phyloP scores from a whole-genome alignment of 2,329 filamentous ascomycete species.

The Botryosphaeria dothidea region DNA sequence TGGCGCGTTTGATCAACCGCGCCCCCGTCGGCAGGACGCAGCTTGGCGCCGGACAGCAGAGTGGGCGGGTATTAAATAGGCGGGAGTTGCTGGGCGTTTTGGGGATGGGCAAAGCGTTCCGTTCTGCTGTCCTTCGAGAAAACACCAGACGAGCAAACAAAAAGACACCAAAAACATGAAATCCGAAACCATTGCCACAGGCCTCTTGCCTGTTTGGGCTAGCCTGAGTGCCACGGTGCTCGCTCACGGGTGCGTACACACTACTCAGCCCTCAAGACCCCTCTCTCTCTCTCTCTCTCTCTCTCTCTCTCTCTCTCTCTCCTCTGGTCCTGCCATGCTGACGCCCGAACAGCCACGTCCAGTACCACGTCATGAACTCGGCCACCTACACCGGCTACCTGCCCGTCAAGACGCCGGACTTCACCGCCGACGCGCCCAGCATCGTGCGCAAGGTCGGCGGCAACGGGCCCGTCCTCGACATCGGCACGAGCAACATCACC shows the following conservation, averaged over 20 bases:
- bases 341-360: neutral
- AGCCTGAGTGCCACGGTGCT: neutral
- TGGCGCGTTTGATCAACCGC: slow-evolving; percentile 13
- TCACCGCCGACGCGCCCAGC: slow-evolving; percentile 11
- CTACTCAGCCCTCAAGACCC: neutral
- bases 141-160: neutral
- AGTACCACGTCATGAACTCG: slow-evolving; percentile 15
- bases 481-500: neutral
- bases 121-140: neutral
- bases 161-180: neutral
- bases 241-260: slow-evolving; percentile 1
- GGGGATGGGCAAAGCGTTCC: no score
- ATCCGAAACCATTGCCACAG: neutral
- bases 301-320: no score
- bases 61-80: neutral
- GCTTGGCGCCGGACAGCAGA: neutral
- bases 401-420: slow-evolving; percentile 1
- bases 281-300: no score
- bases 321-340: no score
- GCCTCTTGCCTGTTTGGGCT: slow-evolving; percentile 7
- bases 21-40: neutral
- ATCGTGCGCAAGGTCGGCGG: slow-evolving; percentile 8
- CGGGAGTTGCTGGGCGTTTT: neutral
- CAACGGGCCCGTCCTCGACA: slow-evolving; percentile 4
- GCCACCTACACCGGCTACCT: slow-evolving; percentile 15